Evolutionary conservation across 768 basidiomycete genomes (phyloP).

Genomic region (Kockovaella imperatae): DNA sequence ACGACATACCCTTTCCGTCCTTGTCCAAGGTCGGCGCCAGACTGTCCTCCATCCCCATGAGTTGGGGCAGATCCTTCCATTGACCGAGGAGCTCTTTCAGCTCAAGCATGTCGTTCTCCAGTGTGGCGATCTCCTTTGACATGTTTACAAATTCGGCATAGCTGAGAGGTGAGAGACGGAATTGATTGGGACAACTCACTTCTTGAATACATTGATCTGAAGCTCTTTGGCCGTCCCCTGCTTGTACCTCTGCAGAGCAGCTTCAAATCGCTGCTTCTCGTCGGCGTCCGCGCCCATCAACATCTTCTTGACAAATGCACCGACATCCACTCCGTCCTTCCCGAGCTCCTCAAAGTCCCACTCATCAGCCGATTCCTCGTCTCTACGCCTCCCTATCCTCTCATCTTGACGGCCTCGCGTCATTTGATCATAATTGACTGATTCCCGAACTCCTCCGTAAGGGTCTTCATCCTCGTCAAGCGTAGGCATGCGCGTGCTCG

Average conservation of each 20-base stretch:
- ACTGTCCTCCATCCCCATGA: conserved; percentile 75
- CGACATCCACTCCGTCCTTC: conserved; percentile 75
- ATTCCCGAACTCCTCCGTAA: conserved; percentile 15
- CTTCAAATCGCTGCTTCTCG: conserved; percentile 42
- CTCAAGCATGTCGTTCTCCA: conserved; percentile 97
- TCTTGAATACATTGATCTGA: conserved; percentile 89
- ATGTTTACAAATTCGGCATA: conserved; percentile 95
- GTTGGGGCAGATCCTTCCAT: conserved; percentile 91
- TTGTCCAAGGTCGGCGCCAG: conserved; percentile 34
- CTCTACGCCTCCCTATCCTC: conserved; percentile 48
- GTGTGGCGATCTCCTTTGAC: conserved; percentile 89
- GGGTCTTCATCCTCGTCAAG: conserved; percentile 17
- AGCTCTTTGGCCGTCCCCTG: conserved; percentile 73
- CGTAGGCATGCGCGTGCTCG: conserved; percentile 1
- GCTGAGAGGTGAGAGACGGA: conserved; percentile 49
- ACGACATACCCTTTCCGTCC: conserved; percentile 30
- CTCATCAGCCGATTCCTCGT: too few species aligned
- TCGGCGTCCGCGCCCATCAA: conserved; percentile 44
- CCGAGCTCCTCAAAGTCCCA: conserved; percentile 60
- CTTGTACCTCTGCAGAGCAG: conserved; percentile 59
- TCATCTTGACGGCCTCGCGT: conserved; percentile 46
- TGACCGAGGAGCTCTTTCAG: conserved; percentile 88
- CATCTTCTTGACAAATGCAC: conserved; percentile 52
- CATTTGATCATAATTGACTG: conserved; percentile 15
- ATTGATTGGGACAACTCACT: too few species aligned